Evolutionary conservation across 139 green algal genomes (phyloP).

Genomic region (Chlorella sp.): DNA sequence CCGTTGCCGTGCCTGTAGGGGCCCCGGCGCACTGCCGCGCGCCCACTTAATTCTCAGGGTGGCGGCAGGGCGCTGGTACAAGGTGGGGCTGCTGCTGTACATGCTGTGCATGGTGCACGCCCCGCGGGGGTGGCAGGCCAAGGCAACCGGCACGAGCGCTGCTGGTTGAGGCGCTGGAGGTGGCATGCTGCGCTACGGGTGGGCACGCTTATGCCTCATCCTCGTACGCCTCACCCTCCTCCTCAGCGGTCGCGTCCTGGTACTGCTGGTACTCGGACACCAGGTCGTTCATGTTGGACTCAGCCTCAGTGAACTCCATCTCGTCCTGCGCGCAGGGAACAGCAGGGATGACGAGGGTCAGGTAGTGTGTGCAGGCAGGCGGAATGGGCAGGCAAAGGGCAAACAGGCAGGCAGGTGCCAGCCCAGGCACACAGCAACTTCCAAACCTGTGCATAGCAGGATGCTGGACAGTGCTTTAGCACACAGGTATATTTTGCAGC

Average conservation of each 20-base stretch:
- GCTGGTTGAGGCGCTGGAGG: background rate
- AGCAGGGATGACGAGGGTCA: background rate
- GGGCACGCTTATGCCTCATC: constrained; percentile 1
- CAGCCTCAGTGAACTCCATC: constrained; percentile 99
- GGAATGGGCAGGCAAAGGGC: background rate
- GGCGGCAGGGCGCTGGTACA: background rate
- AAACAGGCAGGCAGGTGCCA: too few species aligned
- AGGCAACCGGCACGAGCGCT: background rate
- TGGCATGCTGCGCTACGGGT: background rate
- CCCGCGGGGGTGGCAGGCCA: too few species aligned
- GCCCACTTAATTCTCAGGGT: background rate
- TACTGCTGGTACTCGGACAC: constrained; percentile 99
- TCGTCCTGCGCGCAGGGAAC: constrained; percentile 76
- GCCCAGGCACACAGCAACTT: background rate
- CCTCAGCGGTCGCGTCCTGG: constrained; percentile 95
- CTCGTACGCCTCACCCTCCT: constrained; percentile 51
- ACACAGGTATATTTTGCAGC: too few species aligned
- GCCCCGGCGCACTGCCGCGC: too few species aligned
- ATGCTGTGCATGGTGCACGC: too few species aligned
- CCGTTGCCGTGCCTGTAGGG: background rate
- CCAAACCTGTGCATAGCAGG: background rate
- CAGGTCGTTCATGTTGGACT: constrained; percentile 98
- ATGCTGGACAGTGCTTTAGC: background rate
- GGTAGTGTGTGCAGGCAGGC: background rate
- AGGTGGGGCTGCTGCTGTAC: background rate